Evolutionary conservation across 331 rosid species (phyloP).

Genomic region (Malus hybrid): DNA sequence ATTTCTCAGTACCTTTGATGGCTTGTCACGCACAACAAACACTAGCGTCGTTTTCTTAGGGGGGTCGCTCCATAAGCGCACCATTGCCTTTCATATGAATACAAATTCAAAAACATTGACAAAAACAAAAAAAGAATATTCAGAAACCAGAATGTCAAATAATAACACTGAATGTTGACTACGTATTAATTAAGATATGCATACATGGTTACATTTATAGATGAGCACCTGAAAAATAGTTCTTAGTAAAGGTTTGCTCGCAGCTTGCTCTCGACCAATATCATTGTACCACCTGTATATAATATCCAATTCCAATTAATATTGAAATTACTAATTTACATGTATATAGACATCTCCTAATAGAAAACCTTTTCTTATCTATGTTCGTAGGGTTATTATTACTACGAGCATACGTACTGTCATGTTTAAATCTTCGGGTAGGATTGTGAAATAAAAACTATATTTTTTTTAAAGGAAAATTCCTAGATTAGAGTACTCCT

Average conservation of each 20-base stretch:
- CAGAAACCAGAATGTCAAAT: slow-evolving; percentile 11
- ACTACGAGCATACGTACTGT: too few species aligned
- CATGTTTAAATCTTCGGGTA: too few species aligned
- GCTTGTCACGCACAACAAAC: slow-evolving; percentile 80
- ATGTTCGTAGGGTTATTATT: too few species aligned
- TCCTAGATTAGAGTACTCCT: too few species aligned
- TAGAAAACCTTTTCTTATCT: too few species aligned
- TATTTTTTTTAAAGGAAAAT: too few species aligned
- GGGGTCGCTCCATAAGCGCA: slow-evolving; percentile 73
- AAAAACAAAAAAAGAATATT: neutral
- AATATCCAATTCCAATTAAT: neutral
- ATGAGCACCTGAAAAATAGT: slow-evolving; percentile 81
- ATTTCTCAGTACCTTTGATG: slow-evolving; percentile 48
- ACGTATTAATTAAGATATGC: neutral
- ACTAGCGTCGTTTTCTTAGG: slow-evolving; percentile 68
- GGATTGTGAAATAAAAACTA: too few species aligned
- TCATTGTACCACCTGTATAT: slow-evolving; percentile 87
- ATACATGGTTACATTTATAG: neutral
- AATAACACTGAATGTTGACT: neutral
- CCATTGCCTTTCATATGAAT: slow-evolving; percentile 55
- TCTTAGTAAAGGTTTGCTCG: slow-evolving; percentile 84
- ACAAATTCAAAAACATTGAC: neutral
- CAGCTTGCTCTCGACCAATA: slow-evolving; percentile 92
- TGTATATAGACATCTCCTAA: neutral
- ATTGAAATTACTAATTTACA: neutral